Percentiles rank a stretch among this genome's conserved stretches.
Evolutionary conservation across 371 early-diverging fungal genomes (phyloP).

Genomic region (Dinochytrium kinnereticum): DNA sequence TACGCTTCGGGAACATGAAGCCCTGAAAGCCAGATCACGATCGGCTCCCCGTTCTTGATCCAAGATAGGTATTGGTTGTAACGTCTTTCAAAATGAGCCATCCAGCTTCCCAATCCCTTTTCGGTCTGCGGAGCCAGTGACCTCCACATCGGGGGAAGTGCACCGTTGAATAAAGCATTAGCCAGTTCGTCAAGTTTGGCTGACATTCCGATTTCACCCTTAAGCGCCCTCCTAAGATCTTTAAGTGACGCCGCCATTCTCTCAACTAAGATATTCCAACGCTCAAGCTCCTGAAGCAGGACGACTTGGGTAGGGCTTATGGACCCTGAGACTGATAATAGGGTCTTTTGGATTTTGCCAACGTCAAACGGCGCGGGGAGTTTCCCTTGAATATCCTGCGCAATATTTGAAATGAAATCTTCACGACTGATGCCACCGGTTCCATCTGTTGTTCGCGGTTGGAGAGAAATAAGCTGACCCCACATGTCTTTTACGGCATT

Average conservation of each 20-base stretch:
- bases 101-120: constrained; percentile 63
- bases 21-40: constrained; percentile 63
- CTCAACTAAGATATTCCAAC: constrained; percentile 63
- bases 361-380: constrained; percentile 59
- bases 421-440: constrained; percentile 63
- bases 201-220: constrained; percentile 67
- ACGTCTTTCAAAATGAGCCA: constrained; percentile 60
- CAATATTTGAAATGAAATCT: constrained; percentile 60
- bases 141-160: constrained; percentile 58
- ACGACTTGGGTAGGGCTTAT: constrained; percentile 63
- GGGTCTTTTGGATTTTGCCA: constrained; percentile 52
- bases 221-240: constrained; percentile 59
- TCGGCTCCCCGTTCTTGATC: constrained; percentile 64
- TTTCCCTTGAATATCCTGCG: constrained; percentile 58
- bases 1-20: constrained; percentile 65
- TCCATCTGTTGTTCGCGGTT: constrained; percentile 59
- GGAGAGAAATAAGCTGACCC: constrained; percentile 60
- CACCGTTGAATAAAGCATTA: constrained; percentile 59
- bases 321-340: constrained; percentile 38
- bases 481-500: constrained; percentile 64
- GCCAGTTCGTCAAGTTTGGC: constrained; percentile 63
- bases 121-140: constrained; percentile 61
- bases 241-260: constrained; percentile 53
- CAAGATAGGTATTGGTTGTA: constrained; percentile 56
- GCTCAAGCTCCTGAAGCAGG: constrained; percentile 62